Base-by-base conservation (phyloP, 2,329 filamentous ascomycete species). In the Rutstroemia sp. region DNA sequence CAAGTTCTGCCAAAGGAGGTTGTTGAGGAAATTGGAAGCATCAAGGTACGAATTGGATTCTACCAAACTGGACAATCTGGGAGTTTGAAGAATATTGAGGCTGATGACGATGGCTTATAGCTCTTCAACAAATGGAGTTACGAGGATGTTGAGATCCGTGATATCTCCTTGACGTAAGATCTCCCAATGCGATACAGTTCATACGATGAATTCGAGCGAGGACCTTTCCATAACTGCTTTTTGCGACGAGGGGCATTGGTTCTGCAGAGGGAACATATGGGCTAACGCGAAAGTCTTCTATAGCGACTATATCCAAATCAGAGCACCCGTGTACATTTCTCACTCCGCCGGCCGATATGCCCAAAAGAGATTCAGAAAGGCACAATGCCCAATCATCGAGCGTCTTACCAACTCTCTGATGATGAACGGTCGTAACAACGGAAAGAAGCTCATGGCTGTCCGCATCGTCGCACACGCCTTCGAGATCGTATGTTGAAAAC, bases 371-470 rank as follows among this genome's bases (percentile, higher is more conserved):
- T 99, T 99, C 90, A 89, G 94, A 83, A 99, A 99, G 88, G 94
- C 95, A 76, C 95, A 97, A 86, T 99, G 94, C 89, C 94, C 94
- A 73, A 97, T 99, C 87, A 96, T 99, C 75, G 94, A 99, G 89
- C 92, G 94, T 77, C 87, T 99, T 71, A 99, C 94, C 84, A 99
- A 99, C 89, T 97, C 94, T 60, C 87, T 99, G 76, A 99, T 99
- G 95, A 97, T 97, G 92, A 96, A 99, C 87, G 94, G 94, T 79
- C 94, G 94, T 81, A 99, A 99, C 89, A 99, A 96, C 89, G 94
- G 94, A 80, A 99, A 99, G 89, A 99, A 99, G 90, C 87, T 97
- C 75, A 96, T 95, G 92, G 95, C 94, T 75, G 92, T 97, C 77
- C 91, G 94, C 80, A 99, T 99, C 70, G 92, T 99, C 72, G 92